Base-by-base conservation (phyloP, 371 early-diverging fungal genomes). In the Rozella allomycis region DNA sequence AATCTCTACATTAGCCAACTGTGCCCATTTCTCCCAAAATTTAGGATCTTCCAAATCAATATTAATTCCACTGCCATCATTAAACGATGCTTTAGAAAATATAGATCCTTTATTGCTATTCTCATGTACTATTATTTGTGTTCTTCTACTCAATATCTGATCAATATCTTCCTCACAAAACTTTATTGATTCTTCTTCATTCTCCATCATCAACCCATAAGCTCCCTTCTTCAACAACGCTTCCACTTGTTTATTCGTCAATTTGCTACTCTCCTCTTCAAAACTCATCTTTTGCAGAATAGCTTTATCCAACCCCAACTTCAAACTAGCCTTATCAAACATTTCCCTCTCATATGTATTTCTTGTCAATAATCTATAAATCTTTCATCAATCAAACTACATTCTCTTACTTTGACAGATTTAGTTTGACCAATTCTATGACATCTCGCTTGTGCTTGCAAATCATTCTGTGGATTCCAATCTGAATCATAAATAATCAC, bases 121-220 rank as follows among this genome's bases (percentile, higher is more conserved):
- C 39, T 74, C 73, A 38, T 88, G 86, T 29, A 63, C 60, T 33
- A 90, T 74, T 7, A 86, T 76, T 8, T 74, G 76, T 0, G 90
- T 82, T 33, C 94, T 66, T 20, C 88, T 58, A 40, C 81, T 75
- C 10, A 94, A 50, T 43, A 94, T 94, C 35, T 78, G 75, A 45
- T 93, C 94, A 55, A 93, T 93, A 44, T 90, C 88, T 58, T 90
- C 94, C 39, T 80, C 85, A 47, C 83, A 86, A 45, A 93, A 93
- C 40, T 75, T 46, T 23, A 41, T 33, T 25, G 25, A 25, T 39
- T 41, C 12, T 20, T 23, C 10, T n/a, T 52, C 27, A 67, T 56
- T 43, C 64, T 52, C 20, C 30, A 31, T 40, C 34, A 30, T 23
- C 40, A 26, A 41, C 37, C 33, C 46, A 39, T 1, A 80, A 3